Evolutionary conservation across 2,329 filamentous ascomycete species (phyloP), one percentile per base, ranked within the genome.

Genomic region (Neonectria punicea): DNA sequence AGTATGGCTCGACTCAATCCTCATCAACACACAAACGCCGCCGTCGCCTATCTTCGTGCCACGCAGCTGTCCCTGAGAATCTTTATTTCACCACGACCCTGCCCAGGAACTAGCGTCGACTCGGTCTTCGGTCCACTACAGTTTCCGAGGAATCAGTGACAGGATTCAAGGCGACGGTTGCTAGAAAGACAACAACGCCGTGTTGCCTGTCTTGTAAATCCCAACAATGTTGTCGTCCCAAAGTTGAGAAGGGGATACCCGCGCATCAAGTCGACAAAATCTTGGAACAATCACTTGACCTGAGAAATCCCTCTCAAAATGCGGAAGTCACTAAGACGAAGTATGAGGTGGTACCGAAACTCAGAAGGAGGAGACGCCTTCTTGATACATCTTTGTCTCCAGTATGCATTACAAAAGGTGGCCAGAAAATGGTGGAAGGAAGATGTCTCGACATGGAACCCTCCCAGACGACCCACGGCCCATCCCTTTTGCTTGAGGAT

Each of bases 1-100:
- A 76, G 47, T 75, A 77, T 49, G 70, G 65, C 47, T 65, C 67
- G 3, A n/a, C 44, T 16, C 61, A 32, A 10, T 57, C 53, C n/a
- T 39, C 54, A 5, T 25, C 50, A 22, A 50, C 36, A 22, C 22
- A 36, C 14, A 59, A 62, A 16, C n/a, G 34, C 34, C 22, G 30
- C 28, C 16, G 43, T 13, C 49, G 53, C 8, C 22, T 47, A 5
- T 18, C 62, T n/a, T 34, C 14, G 32, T 28, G n/a, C 13, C 34
- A 53, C n/a, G 55, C 25, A 18, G n/a, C 46, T n/a, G 10, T 44
- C 49, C 49, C 47, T 28, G 7, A 25, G 9, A 54, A 47, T 30
- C 22, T n/a, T 39, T 61, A 41, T 25, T 18, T 41, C 30, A 51
- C 43, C 16, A 43, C 65, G 51, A 41, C 61, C 28, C 43, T 53